Evolutionary conservation across 192 early-diverging fungal genomes (phyloP).

Genomic region (Backusella liffmaniae): DNA sequence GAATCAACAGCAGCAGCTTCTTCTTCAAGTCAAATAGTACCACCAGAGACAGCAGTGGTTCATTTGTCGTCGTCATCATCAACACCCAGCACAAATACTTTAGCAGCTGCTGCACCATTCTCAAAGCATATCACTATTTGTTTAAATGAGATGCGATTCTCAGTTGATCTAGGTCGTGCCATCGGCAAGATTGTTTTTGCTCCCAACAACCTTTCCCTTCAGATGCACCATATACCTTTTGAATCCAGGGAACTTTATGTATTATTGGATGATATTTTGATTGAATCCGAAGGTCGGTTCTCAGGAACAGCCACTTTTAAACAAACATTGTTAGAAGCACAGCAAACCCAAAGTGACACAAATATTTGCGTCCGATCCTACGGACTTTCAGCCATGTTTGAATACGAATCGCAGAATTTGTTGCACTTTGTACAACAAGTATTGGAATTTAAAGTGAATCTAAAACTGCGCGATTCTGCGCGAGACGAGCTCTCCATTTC

Average conservation of each 20-base stretch:
- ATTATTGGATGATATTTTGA: conserved; percentile 42
- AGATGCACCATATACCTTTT: conserved; percentile 41
- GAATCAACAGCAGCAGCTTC: neutral
- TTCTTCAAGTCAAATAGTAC: neutral
- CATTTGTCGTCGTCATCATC: neutral
- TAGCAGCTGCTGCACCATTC: conserved; percentile 38
- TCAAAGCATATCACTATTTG: conserved; percentile 44
- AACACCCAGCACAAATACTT: neutral
- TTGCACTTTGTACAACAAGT: conserved; percentile 60
- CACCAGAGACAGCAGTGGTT: neutral
- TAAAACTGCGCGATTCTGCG: neutral
- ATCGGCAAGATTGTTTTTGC: conserved; percentile 57
- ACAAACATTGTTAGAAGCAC: neutral
- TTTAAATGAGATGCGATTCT: conserved; percentile 47
- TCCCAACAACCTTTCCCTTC: conserved; percentile 44
- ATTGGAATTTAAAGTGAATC: conserved; percentile 23
- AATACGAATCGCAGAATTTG: conserved; percentile 76
- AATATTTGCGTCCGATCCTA: neutral
- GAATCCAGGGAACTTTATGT: conserved; percentile 38
- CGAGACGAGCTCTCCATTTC: neutral
- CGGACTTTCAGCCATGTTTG: conserved; percentile 51
- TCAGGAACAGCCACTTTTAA: conserved; percentile 37
- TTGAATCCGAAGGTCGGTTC: conserved; percentile 62
- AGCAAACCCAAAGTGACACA: neutral
- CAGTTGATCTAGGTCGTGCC: conserved; percentile 63